Conservation (phyloP, 768 basidiomycete species). For the Crepidotus variabilis region DNA sequence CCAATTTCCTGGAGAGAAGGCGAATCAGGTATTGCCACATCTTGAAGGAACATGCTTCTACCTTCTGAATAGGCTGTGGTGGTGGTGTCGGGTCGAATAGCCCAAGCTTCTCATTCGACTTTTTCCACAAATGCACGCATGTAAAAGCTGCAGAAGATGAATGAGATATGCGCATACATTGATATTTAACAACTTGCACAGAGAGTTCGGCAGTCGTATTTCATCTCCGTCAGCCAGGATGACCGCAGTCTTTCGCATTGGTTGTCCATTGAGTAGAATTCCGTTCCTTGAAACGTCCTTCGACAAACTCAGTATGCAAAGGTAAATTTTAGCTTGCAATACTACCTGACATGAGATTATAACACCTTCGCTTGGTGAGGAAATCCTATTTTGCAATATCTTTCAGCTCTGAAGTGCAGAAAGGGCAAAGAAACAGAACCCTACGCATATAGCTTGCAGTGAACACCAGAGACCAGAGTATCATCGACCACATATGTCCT, state of each 20-base stretch:
- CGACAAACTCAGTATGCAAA: background rate
- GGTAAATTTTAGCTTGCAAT: background rate
- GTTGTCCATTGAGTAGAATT: constrained; percentile 63
- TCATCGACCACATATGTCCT: constrained; percentile 67
- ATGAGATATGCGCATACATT: background rate
- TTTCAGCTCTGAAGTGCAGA: background rate
- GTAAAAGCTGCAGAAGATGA: constrained; percentile 52
- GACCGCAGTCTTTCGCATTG: constrained; percentile 60
- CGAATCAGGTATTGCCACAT: background rate
- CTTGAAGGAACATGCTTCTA: constrained; percentile 21
- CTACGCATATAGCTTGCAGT: constrained; percentile 81
- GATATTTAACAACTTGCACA: constrained; percentile 35
- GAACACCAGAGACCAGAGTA: constrained; percentile 59
- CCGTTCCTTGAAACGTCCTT: constrained; percentile 82
- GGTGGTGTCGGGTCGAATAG: constrained; percentile 66
- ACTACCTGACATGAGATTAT: constrained; percentile 77
- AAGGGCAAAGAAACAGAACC: constrained; percentile 15
- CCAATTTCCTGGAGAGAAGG: constrained; percentile 48
- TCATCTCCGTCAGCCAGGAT: constrained; percentile 78
- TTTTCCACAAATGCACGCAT: constrained; percentile 56
- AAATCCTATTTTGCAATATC: constrained; percentile 43
- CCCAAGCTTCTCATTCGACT: constrained; percentile 46
- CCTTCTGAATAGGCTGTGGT: constrained; percentile 48
- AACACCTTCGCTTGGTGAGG: constrained; percentile 64
- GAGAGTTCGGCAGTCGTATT: constrained; percentile 63